Evolutionary conservation across 1,284 basidiomycete species (phyloP), one percentile per base, ranked within the genome.

Genomic region (Irpex rosettiformis): DNA sequence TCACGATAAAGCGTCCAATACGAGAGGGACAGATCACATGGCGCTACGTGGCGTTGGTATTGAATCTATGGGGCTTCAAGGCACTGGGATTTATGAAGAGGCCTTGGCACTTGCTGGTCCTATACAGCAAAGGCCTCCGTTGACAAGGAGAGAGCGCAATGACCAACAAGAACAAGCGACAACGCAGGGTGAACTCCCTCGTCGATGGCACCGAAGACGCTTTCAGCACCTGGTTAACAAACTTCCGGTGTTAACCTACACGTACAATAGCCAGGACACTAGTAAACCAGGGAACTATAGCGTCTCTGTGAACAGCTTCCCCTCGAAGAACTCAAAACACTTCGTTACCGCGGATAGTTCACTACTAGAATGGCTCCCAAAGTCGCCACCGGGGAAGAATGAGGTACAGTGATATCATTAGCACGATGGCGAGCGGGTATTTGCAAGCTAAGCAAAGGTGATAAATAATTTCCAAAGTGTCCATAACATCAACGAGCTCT

Each of bases 171-270:
- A n/a, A 28, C 11, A 49, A 18, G 5, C 29, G 16, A 40, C 42
- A 28, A 11, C 29, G 37, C 18, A 13, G 13, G 6, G 16, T 45
- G 27, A 28, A 27, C 30, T 33, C 2, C 52, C 28, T 13, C 24
- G 47, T 6, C 53, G 87, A 60, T 91, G 86, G 79, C 66, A 91
- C 60, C 82, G 86, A 54, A 77, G 89, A 53, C 79, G 86, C 56
- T 91, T 86, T 62, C 82, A 79, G 58, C 73, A 77, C 40, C 75
- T 92, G 18, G 73, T 92, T 3, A 75, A 75, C 13, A 77, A 76
- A 22, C 61, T 86, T 21, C 89, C 90, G 0, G 70, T 84, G 30
- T 71, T 90, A 11, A 73, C 72, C n/a, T 79, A 77, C 63, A 52
- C 59, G 28, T 43, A 49, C 6, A 29, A 54, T 22, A 18, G 16